Conservation (phyloP, 2,329 filamentous ascomycete genomes). For the Stagonosporopsis tanaceti region DNA sequence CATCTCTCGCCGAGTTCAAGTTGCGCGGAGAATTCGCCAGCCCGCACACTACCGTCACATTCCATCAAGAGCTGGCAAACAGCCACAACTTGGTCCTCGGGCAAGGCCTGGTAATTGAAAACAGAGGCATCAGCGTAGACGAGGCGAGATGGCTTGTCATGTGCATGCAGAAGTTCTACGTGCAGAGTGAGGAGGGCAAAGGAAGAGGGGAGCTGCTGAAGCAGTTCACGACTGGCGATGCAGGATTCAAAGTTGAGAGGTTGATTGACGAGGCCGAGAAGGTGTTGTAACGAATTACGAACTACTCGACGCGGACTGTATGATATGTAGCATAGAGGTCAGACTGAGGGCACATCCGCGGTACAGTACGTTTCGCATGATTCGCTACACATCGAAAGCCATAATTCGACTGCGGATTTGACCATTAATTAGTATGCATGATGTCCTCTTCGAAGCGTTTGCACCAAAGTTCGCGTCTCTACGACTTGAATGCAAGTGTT, state of each 20-base stretch:
- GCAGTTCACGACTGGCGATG: conserved; percentile 82
- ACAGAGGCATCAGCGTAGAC: conserved; percentile 76
- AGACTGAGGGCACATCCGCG: neutral
- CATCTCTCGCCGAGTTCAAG: conserved; percentile 92
- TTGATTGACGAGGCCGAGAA: conserved; percentile 90
- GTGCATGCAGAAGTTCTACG: conserved; percentile 94
- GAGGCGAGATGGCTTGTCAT: conserved; percentile 91
- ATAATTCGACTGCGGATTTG: neutral
- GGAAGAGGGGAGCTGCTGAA: conserved; percentile 70
- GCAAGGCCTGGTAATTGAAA: conserved; percentile 80
- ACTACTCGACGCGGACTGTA: neutral
- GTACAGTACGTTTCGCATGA: neutral
- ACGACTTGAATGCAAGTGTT: neutral
- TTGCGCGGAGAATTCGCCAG: conserved; percentile 85
- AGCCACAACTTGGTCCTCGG: conserved; percentile 83
- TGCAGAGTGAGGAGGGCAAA: conserved; percentile 62
- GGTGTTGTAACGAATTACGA: conserved; percentile 52
- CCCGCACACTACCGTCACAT: conserved; percentile 92
- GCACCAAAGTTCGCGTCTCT: neutral
- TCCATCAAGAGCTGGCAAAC: conserved; percentile 81
- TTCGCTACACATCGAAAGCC: neutral
- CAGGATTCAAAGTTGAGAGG: conserved; percentile 81
- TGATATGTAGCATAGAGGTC: conserved; percentile 6
- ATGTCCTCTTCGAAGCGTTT: neutral
- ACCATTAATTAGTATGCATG: neutral